A percentile compares a stretch with the other conserved stretches of the same genome.
Conservation (phyloP, 257 asterid species). For the Ophiorrhiza pumila region DNA sequence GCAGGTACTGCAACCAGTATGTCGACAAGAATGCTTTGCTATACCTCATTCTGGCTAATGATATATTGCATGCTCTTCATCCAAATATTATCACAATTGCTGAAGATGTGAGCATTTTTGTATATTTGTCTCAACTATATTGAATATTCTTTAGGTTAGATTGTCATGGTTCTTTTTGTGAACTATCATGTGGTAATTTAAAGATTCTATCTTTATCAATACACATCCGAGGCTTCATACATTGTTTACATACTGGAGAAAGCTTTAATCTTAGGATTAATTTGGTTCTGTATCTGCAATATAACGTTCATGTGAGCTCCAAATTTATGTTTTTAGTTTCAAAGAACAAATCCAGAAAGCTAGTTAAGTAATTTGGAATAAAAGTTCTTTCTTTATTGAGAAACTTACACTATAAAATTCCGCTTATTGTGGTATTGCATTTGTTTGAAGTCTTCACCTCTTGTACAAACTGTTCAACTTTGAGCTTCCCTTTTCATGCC, state of each 20-base stretch:
- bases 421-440: background rate
- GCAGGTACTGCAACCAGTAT: conserved; percentile 95
- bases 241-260: background rate
- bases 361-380: background rate
- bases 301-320: conserved; percentile 14
- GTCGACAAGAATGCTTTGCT: conserved; percentile 88
- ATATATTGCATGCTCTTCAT: conserved; percentile 76
- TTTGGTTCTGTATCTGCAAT: conserved; percentile 2
- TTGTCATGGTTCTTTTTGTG: conserved; percentile 2
- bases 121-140: background rate
- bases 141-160: background rate
- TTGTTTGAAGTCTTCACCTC: background rate
- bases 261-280: background rate
- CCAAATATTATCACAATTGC: conserved; percentile 90
- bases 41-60: conserved; percentile 87
- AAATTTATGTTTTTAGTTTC: background rate
- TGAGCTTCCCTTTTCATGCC: conserved; percentile 7
- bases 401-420: background rate
- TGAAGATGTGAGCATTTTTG: conserved; percentile 76
- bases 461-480: background rate
- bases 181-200: conserved; percentile 5
- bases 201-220: conserved; percentile 7
- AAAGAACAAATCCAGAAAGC: background rate
- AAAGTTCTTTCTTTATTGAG: background rate
- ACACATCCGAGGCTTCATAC: background rate